These are phyloP conservation scores for Aspergillus saccharolyticus DNA, from an alignment of 495 filamentous ascomycete species.

Conservation along the genomic window DNA sequence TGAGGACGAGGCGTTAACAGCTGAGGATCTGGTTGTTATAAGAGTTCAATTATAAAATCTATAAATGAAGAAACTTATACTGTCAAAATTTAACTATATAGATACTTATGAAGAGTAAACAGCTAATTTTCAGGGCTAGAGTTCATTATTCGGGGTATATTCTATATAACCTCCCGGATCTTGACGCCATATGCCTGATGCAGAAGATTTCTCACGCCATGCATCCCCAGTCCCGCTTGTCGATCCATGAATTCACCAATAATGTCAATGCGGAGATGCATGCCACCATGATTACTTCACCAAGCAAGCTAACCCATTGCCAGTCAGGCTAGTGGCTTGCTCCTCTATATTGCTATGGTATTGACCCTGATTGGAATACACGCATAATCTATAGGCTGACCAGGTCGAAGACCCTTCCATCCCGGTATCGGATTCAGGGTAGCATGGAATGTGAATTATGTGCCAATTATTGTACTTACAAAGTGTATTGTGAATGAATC, in stretches of 20 bases:
- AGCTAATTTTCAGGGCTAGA: constrained; percentile 34
- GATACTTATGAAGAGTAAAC: constrained; percentile 19
- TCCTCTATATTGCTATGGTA: too few species aligned
- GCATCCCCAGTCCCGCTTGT: constrained; percentile 38
- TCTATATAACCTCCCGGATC: constrained; percentile 40
- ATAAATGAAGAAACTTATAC: constrained; percentile 21
- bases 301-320: too few species aligned
- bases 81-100: constrained; percentile 37
- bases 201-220: constrained; percentile 41
- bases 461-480: too few species aligned
- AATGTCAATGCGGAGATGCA: constrained; percentile 32
- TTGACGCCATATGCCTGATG: constrained; percentile 33
- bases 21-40: constrained; percentile 41
- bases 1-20: constrained; percentile 19
- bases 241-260: constrained; percentile 40
- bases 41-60: constrained; percentile 35
- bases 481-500: too few species aligned
- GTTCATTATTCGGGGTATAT: constrained; percentile 42
- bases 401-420: too few species aligned
- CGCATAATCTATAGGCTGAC: too few species aligned
- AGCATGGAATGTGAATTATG: too few species aligned
- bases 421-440: too few species aligned
- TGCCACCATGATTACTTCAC: constrained; percentile 37
- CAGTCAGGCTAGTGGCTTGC: too few species aligned
- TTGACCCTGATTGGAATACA: too few species aligned